Percentiles rank a stretch among this genome's conserved stretches.
Evolutionary conservation across 805 yeast species (phyloP).

Genomic region (Yarrowia deformans): DNA sequence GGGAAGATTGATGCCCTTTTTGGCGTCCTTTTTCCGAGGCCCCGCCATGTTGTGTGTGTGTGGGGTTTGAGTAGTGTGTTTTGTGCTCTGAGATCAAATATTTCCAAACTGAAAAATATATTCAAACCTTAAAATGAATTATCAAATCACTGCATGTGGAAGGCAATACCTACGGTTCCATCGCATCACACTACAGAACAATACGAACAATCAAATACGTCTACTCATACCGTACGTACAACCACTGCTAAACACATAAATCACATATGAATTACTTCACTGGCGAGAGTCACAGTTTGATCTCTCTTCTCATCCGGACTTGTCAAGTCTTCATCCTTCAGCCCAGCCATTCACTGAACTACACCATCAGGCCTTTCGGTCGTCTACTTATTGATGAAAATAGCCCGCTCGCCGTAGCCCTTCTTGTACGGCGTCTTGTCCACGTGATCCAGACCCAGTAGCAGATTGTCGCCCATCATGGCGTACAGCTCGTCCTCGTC

Average conservation of each 20-base stretch:
- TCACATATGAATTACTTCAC: slow-evolving; percentile 9
- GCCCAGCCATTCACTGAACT: no score
- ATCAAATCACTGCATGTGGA: no score
- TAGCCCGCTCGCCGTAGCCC: slow-evolving; percentile 61
- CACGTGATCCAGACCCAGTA: slow-evolving; percentile 84
- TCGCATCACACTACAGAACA: no score
- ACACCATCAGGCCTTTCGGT: no score
- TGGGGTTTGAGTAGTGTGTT: no score
- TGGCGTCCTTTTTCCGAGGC: slow-evolving; percentile 30
- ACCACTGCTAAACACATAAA: not conserved
- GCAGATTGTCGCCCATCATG: slow-evolving; percentile 65
- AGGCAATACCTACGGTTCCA: no score
- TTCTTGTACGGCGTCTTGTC: slow-evolving; percentile 70
- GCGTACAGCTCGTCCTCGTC: slow-evolving; percentile 47
- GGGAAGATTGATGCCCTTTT: slow-evolving; percentile 34
- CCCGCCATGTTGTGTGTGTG: slow-evolving; percentile 2
- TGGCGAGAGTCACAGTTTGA: not conserved
- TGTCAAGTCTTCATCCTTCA: no score
- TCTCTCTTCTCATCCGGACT: not conserved
- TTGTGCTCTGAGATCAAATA: no score
- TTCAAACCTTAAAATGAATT: no score
- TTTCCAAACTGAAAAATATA: not conserved
- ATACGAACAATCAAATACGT: no score
- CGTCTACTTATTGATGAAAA: slow-evolving; percentile 56
- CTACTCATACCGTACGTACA: no score